Percentiles rank a stretch among this genome's conserved stretches.
Evolutionary conservation across 441 rosid genomes (phyloP).

Genomic region (Geranium incanum): DNA sequence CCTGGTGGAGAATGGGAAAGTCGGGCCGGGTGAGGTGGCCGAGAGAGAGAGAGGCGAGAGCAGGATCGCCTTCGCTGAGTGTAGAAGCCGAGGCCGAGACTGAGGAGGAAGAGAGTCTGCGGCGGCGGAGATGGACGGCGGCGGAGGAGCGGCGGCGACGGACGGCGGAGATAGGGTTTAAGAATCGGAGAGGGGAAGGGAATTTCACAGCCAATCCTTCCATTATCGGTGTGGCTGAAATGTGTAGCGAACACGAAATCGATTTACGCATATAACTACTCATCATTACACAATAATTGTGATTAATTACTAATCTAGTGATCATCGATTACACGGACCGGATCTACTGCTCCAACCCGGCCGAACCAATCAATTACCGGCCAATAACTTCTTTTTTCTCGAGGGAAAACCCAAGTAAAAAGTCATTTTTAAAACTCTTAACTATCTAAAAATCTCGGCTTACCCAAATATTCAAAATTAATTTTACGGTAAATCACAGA

Average conservation of each 20-base stretch:
- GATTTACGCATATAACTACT: not conserved
- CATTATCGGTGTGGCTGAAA: conserved; percentile 24
- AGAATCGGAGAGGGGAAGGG: conserved; percentile 35
- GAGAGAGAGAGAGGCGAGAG: conserved; percentile 40
- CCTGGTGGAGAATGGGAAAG: conserved; percentile 87
- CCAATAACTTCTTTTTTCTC: not conserved
- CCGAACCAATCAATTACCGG: not conserved
- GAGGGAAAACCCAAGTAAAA: too few species aligned
- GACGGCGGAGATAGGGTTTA: conserved; percentile 28
- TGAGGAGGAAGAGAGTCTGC: conserved; percentile 24
- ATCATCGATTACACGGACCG: not conserved
- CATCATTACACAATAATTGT: too few species aligned
- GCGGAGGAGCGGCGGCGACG: conserved; percentile 9
- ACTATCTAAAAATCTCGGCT: too few species aligned
- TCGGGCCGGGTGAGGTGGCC: conserved; percentile 73
- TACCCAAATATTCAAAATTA: too few species aligned
- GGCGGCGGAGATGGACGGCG: conserved; percentile 25
- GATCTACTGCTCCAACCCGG: not conserved
- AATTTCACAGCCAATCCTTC: conserved; percentile 51
- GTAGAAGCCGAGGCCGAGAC: conserved; percentile 30
- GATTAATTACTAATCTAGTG: not conserved
- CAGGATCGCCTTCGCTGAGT: conserved; percentile 22
- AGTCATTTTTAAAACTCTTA: too few species aligned
- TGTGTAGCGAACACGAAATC: not conserved
- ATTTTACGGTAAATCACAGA: too few species aligned